Evolutionary conservation across 2,329 filamentous ascomycete genomes (phyloP).

Genomic region (Chaetomiaceae sp.): DNA sequence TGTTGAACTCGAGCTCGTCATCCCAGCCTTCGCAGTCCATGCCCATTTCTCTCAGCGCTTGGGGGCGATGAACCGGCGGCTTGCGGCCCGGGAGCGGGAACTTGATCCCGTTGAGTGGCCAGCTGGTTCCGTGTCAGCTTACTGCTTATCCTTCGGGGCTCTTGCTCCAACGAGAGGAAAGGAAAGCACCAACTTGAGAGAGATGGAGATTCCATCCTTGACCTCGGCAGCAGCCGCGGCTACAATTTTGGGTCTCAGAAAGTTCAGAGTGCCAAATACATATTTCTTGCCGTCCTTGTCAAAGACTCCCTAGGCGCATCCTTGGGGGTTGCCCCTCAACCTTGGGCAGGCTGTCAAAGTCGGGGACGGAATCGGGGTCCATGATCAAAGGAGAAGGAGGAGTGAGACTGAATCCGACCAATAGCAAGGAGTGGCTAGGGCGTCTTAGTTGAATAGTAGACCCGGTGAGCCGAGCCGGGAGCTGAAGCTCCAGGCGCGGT

Average conservation of each 20-base stretch:
- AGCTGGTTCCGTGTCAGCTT: constrained; percentile 27
- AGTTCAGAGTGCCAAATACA: constrained; percentile 47
- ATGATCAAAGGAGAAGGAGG: constrained; percentile 11
- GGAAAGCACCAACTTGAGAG: constrained; percentile 41
- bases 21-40: constrained; percentile 37
- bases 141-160: background rate
- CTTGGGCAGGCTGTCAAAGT: constrained; percentile 40
- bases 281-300: constrained; percentile 47
- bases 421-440: no score
- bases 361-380: constrained; percentile 33
- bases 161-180: background rate
- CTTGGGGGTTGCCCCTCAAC: constrained; percentile 42
- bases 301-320: constrained; percentile 50
- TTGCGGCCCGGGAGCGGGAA: constrained; percentile 34
- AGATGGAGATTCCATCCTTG: constrained; percentile 45
- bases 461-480: constrained; percentile 24
- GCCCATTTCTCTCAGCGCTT: constrained; percentile 32
- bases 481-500: constrained; percentile 36
- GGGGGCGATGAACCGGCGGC: constrained; percentile 33
- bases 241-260: constrained; percentile 44
- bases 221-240: constrained; percentile 40
- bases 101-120: constrained; percentile 40
- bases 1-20: constrained; percentile 51
- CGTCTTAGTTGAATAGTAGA: no score
- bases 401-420: background rate